These are phyloP conservation scores for Ceratobasidium sp. DNA, from an alignment of 1,284 basidiomycete species.

Conservation along the genomic window DNA sequence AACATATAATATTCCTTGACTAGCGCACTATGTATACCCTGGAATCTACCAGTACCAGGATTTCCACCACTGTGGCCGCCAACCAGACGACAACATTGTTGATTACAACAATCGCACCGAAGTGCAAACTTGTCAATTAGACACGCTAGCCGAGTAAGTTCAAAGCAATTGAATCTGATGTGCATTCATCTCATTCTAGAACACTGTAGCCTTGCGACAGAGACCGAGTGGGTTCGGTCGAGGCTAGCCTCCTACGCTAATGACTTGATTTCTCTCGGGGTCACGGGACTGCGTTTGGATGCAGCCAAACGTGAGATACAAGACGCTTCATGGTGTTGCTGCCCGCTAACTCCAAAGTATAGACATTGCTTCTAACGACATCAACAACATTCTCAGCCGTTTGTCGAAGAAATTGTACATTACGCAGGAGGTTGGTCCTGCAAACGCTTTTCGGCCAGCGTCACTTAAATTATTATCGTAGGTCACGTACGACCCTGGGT, in stretches of 20 bases:
- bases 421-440: constrained; percentile 46
- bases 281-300: constrained; percentile 74
- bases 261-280: constrained; percentile 71
- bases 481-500: constrained; percentile 45
- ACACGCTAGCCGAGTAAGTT: background rate
- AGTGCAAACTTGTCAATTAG: constrained; percentile 64
- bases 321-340: background rate
- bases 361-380: constrained; percentile 48
- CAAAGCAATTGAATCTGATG: constrained; percentile 50
- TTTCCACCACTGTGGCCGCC: constrained; percentile 47
- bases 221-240: constrained; percentile 69
- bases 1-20: constrained; percentile 29
- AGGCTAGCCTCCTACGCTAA: constrained; percentile 70
- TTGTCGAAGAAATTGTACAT: constrained; percentile 42
- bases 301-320: constrained; percentile 77
- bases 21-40: constrained; percentile 34
- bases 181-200: constrained; percentile 16
- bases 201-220: constrained; percentile 62
- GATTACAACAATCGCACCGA: constrained; percentile 66
- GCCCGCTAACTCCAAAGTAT: background rate
- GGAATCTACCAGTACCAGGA: constrained; percentile 41
- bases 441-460: background rate
- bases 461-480: constrained; percentile 13
- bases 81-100: constrained; percentile 32
- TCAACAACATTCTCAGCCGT: constrained; percentile 46